phyloP scores from a whole-genome alignment of 805 yeast genomes.

The Wickerhamiella azyma region DNA sequence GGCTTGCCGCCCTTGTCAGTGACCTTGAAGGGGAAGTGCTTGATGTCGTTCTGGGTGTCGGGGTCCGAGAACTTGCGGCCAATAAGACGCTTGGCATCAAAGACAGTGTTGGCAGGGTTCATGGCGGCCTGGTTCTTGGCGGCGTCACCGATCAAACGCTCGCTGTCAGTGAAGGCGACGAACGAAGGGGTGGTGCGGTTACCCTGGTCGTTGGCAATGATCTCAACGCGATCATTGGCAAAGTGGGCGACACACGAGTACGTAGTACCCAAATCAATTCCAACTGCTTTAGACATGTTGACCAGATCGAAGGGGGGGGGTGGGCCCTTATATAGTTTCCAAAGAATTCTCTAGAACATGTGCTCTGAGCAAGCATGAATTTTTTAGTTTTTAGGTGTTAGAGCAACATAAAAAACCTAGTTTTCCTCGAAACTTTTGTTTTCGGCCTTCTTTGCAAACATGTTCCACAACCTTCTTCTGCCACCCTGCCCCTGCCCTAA shows the following conservation, averaged over 20 bases:
- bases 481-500: too few relatives aligned
- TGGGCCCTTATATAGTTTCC: conserved; percentile 5
- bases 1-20: conserved; percentile 64
- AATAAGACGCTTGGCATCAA: conserved; percentile 82
- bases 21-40: conserved; percentile 86
- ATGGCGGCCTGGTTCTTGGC: conserved; percentile 96
- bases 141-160: conserved; percentile 90
- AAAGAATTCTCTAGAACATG: conserved; percentile 7
- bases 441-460: not conserved
- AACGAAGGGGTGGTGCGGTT: conserved; percentile 95
- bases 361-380: not conserved
- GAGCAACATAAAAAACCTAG: not conserved
- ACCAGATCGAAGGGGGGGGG: not conserved
- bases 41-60: conserved; percentile 78
- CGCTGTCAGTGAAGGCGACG: conserved; percentile 87
- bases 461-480: too few relatives aligned
- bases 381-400: not conserved
- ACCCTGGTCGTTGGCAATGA: conserved; percentile 96
- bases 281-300: conserved; percentile 12
- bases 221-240: conserved; percentile 76
- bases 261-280: conserved; percentile 52
- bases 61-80: conserved; percentile 80
- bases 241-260: conserved; percentile 95
- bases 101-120: conserved; percentile 79
- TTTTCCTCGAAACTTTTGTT: not conserved